Evolutionary conservation across 164 flowering plant species (phyloP).

Genomic region (Protea cynaroides): DNA sequence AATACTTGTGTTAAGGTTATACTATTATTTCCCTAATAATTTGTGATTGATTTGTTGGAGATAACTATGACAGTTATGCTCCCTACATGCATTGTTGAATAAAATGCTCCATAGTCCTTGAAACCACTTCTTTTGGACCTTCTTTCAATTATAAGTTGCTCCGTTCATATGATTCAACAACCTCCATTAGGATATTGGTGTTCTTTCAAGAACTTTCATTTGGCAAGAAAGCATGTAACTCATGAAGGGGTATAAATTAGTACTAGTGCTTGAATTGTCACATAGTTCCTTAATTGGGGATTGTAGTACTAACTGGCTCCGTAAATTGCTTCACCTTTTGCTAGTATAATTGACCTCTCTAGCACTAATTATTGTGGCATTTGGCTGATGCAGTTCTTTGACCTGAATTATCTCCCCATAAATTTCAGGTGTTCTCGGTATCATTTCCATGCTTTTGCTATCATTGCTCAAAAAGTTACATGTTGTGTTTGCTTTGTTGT

Average conservation of each 20-base stretch:
- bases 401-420: too few species aligned
- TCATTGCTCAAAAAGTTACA: conserved; percentile 62
- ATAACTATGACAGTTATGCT: not conserved
- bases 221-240: too few species aligned
- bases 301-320: too few species aligned
- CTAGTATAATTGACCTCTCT: too few species aligned
- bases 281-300: too few species aligned
- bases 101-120: not conserved
- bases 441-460: conserved; percentile 56
- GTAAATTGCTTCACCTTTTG: too few species aligned
- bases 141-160: not conserved
- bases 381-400: too few species aligned
- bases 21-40: not conserved
- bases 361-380: too few species aligned
- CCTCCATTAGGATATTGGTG: not conserved
- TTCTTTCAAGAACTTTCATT: too few species aligned
- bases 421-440: conserved; percentile 49
- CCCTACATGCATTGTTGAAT: not conserved
- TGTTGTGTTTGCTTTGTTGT: conserved; percentile 52
- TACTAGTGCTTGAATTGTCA: too few species aligned
- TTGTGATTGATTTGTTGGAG: not conserved
- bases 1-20: too few species aligned
- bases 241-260: too few species aligned
- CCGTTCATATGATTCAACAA: not conserved
- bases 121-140: not conserved